Percentiles rank a stretch among this genome's conserved stretches.
phyloP scores from a whole-genome alignment of 2,329 filamentous ascomycete genomes.

The Ceratocystis eucalypticola region DNA sequence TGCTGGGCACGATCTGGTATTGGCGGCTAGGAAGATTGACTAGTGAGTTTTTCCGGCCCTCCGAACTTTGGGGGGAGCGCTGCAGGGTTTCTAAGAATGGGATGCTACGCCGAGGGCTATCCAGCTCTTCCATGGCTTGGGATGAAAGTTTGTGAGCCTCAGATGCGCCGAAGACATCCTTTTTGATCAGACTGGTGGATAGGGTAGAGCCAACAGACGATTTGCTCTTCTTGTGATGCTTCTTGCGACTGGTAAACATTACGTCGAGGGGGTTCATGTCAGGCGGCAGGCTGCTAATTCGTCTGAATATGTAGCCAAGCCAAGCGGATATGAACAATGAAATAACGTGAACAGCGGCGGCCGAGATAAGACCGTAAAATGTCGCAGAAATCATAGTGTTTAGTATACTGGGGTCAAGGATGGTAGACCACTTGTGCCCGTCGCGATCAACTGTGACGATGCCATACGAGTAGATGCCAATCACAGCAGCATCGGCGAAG shows the following conservation, averaged over 20 bases:
- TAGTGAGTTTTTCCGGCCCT: conserved; percentile 39
- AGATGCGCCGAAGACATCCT: conserved; percentile 13
- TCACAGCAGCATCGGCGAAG: conserved; percentile 49
- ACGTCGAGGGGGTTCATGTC: conserved; percentile 93
- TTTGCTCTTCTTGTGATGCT: conserved; percentile 60
- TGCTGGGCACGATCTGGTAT: conserved; percentile 36
- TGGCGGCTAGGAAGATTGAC: conserved; percentile 42
- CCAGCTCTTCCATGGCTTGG: conserved; percentile 14
- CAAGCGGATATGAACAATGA: conserved; percentile 61
- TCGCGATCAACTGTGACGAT: conserved; percentile 35
- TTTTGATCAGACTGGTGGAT: conserved; percentile 9
- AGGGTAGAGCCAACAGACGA: conserved; percentile 38
- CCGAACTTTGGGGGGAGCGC: conserved; percentile 42
- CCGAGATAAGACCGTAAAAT: conserved; percentile 52
- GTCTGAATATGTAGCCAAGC: conserved; percentile 64
- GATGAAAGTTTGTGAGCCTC: conserved; percentile 13
- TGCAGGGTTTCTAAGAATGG: conserved; percentile 70
- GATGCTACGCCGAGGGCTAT: conserved; percentile 38
- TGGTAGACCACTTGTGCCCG: conserved; percentile 48
- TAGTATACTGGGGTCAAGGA: conserved; percentile 44
- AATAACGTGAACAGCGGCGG: conserved; percentile 54
- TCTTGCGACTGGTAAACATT: conserved; percentile 58
- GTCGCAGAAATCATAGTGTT: conserved; percentile 50
- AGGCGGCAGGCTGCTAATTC: conserved; percentile 69
- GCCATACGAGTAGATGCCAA: conserved; percentile 45